phyloP scores from a whole-genome alignment of 257 asterid species.

The Coffea eugenioides region DNA sequence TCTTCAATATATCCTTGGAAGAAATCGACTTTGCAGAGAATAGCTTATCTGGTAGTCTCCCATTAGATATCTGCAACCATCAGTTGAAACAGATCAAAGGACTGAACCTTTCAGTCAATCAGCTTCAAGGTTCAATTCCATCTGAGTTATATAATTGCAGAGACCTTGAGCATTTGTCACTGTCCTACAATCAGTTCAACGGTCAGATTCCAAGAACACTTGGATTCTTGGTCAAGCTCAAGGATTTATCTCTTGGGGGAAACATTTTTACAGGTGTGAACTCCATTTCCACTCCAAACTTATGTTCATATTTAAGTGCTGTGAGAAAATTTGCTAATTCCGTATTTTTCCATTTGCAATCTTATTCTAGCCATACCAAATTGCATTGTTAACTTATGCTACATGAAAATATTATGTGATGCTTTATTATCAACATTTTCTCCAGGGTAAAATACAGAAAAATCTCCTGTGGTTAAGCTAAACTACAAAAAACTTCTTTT shows the following conservation, averaged over 20 bases:
- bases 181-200: conserved; percentile 33
- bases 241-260: conserved; percentile 18
- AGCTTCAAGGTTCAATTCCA: conserved; percentile 40
- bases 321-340: too few relatives aligned
- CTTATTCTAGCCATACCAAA: too few relatives aligned
- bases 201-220: conserved; percentile 37
- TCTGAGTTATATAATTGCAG: conserved; percentile 22
- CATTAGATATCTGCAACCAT: conserved; percentile 22
- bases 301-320: too few relatives aligned
- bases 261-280: conserved; percentile 21
- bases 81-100: conserved; percentile 3
- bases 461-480: too few relatives aligned
- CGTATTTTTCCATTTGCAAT: too few relatives aligned
- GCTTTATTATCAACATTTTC: too few relatives aligned
- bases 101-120: conserved; percentile 14
- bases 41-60: conserved; percentile 25
- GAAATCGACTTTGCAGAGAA: conserved; percentile 12
- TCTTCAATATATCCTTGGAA: conserved; percentile 30
- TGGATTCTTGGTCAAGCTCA: conserved; percentile 22
- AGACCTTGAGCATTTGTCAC: conserved; percentile 21
- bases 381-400: too few relatives aligned
- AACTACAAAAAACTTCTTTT: too few relatives aligned
- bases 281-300: not conserved
- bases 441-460: too few relatives aligned
- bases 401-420: too few relatives aligned